Base-by-base conservation (phyloP, 306 rosid species). In the Trichosanthes cucumerina region DNA sequence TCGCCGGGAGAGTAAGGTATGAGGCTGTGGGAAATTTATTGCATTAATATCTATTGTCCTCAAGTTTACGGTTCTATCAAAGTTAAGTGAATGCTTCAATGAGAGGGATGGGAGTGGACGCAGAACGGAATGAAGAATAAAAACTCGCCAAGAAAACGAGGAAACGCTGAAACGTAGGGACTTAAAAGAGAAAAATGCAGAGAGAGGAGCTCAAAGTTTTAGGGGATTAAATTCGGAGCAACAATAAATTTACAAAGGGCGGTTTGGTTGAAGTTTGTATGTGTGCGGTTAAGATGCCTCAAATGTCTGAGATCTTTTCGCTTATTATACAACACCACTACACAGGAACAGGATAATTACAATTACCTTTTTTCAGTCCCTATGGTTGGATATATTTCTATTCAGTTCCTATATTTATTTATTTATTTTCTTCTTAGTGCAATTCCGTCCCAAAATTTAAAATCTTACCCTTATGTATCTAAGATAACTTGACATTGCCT, bases 1-100 rank as follows among this genome's bases (percentile, higher is more conserved):
- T 81, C 53, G 89, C 87, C 86, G 82, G 86, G 9, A 19, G 24
- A 24, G 39, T 4, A 24, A 3, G 9, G 7, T 16, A 5, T 21
- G 65, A 76, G 12, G 79, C 2, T 11, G 60, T 18, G 18, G 49
- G n/a, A 34, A 38, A 23, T 13, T 24, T 70, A 43, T 70, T 44
- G 76, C 57, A 68, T 46, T 70, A 1, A 70, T 23, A 12, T 5
- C 2, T 8, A 4, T 1, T 43, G 31, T 63, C 9, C 19, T 15
- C 19, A 13, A 31, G 43, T 33, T 33, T 63, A 18, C 13, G 69
- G 38, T 65, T 34, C 10, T 0, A 31, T 5, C 4, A 64, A 66
- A 18, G 50, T 23, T 9, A 18, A 66, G 4, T 38, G 73, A 66
- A 18, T 28, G 26, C 7, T 65, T 3, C 1, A 34, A 38, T 0